A percentile compares a stretch with the other conserved stretches of the same genome.
Conservation (phyloP, 306 rosid genomes). For the Sicyos edulis region DNA sequence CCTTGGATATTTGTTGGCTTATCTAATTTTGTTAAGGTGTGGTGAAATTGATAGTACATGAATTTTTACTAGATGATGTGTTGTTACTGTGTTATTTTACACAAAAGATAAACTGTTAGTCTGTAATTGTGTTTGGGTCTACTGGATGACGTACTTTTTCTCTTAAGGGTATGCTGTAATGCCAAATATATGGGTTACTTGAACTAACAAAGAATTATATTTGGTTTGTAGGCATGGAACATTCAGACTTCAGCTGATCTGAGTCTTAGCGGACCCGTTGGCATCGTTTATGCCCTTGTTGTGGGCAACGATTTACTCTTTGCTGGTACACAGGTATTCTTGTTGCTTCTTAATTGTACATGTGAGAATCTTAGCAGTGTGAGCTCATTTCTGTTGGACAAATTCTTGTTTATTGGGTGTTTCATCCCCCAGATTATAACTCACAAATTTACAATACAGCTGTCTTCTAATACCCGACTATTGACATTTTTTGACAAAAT, state of each 20-base stretch:
- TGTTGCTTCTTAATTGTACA: slow-evolving; percentile 13
- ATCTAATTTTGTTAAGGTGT: slow-evolving; percentile 75
- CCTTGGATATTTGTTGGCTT: slow-evolving; percentile 95
- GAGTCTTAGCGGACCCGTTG: slow-evolving; percentile 85
- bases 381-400: background rate
- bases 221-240: slow-evolving; percentile 79
- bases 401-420: background rate
- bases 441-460: background rate
- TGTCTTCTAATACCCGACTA: background rate
- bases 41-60: slow-evolving; percentile 11
- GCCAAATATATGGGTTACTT: background rate
- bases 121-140: background rate
- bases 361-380: background rate
- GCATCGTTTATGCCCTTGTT: slow-evolving; percentile 83
- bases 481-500: background rate
- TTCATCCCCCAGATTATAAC: background rate
- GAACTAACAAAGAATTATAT: slow-evolving; percentile 14
- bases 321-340: slow-evolving; percentile 90
- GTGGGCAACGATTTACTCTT: slow-evolving; percentile 81
- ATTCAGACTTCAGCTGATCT: slow-evolving; percentile 59
- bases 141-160: background rate
- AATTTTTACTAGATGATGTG: background rate
- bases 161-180: background rate
- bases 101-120: background rate
- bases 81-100: background rate